Base-by-base conservation (phyloP, 2,329 filamentous ascomycete species). In the Colletotrichum falcatum region DNA sequence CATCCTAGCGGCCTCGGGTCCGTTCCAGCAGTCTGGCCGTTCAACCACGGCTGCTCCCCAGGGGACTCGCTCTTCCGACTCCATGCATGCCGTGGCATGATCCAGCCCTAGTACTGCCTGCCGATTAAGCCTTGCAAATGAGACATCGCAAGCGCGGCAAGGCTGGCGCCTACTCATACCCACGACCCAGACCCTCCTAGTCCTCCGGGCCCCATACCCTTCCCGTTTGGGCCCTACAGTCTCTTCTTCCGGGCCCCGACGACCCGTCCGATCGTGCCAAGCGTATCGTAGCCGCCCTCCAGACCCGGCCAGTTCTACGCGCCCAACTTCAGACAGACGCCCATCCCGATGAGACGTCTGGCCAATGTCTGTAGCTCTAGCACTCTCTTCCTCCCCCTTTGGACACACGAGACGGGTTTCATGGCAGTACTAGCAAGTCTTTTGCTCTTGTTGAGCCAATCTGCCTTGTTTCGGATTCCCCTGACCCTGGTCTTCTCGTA, bases 371-470 rank as follows among this genome's bases (percentile, higher is more conserved):
- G 80, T 78, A 78, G 79, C 79, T 80, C 78, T 74, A 83, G 78
- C 73, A 37, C 60, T 61, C 33, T 66, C 72, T 76, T 73, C 74
- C 75, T 78, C 78, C 76, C 77, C 75, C 74, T 84, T 84, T 79
- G 82, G 85, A 88, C 79, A 88, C 86, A 83, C 79, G 73, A 79
- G 78, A 77, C 75, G 74, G 77, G 86, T 89, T 88, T 88, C 86
- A 88, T 81, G 79, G 78, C 79, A 77, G 73, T 73, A 77, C 73
- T 61, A 61, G 67, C 77, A 72, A 61, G 74, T 70, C 73, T 74
- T 69, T 64, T 74, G 71, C 73, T 75, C 64, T 74, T 71, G 60
- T 66, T 75, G 65, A 66, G 61, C 74, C 79, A 73, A 76, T 72
- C 56, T 67, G 66, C 54, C 67, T 68, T 61, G 72, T 74, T 74